Evolutionary conservation across 192 early-diverging fungal genomes (phyloP).

Genomic region (Gonapodya prolifera): DNA sequence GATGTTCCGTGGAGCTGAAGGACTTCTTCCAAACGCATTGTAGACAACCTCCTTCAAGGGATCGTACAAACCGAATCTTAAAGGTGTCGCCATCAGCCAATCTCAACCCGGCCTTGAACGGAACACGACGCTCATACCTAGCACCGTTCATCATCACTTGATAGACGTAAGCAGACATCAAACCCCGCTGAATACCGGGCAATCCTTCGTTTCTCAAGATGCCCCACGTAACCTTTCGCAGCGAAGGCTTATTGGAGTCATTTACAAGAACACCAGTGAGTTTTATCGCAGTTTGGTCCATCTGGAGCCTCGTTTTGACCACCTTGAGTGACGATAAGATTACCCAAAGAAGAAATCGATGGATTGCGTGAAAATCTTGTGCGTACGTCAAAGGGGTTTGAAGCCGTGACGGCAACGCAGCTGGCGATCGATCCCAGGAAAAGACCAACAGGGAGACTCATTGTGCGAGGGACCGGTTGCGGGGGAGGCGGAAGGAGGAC

Average conservation of each 20-base stretch:
- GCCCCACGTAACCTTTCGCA: neutral
- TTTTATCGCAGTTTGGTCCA: neutral
- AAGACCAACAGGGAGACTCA: neutral
- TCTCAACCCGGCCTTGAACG: neutral
- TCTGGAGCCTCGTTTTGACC: neutral
- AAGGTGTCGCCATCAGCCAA: neutral
- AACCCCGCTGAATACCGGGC: neutral
- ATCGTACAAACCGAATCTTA: neutral
- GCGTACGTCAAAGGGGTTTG: neutral
- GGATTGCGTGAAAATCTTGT: too few species aligned
- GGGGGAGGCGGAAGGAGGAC: neutral
- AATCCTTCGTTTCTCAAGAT: neutral
- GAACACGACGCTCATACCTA: neutral
- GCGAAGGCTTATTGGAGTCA: neutral
- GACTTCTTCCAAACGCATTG: neutral
- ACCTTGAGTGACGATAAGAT: neutral
- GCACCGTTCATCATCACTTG: neutral
- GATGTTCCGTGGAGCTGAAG: neutral
- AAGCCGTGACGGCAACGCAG: neutral
- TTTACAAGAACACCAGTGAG: neutral
- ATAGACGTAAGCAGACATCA: neutral
- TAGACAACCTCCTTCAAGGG: neutral
- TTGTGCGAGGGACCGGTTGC: neutral
- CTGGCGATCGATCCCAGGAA: neutral
- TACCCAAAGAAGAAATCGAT: too few species aligned